These are phyloP conservation scores for Brettanomyces nanus DNA, from an alignment of 805 yeast species.

Conservation along the genomic window DNA sequence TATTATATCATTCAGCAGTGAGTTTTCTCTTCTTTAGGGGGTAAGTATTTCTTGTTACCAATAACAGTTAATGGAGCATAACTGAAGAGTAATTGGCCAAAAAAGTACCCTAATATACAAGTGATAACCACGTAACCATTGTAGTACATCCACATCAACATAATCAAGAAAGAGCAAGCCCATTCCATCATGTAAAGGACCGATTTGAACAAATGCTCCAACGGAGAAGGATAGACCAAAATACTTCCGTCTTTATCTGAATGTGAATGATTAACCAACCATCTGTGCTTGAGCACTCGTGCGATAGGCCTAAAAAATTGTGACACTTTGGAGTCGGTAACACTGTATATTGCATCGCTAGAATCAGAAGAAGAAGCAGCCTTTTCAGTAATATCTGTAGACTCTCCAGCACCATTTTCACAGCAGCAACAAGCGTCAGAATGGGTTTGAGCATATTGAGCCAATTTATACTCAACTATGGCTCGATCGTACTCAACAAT, in stretches of 20 bases:
- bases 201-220: slow-evolving; percentile 46
- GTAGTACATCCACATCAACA: slow-evolving; percentile 70
- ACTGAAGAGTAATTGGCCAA: slow-evolving; percentile 46
- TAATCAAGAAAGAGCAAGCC: slow-evolving; percentile 56
- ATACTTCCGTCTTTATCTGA: slow-evolving; percentile 5
- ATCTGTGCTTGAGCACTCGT: slow-evolving; percentile 20
- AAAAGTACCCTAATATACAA: slow-evolving; percentile 52
- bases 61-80: slow-evolving; percentile 20
- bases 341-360: slow-evolving; percentile 6
- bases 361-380: not conserved
- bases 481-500: slow-evolving; percentile 44
- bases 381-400: slow-evolving; percentile 1
- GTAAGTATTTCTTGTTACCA: slow-evolving; percentile 3
- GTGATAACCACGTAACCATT: slow-evolving; percentile 61
- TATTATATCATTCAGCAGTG: not conserved
- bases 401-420: not conserved
- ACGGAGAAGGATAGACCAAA: slow-evolving; percentile 29
- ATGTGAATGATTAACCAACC: slow-evolving; percentile 17
- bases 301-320: slow-evolving; percentile 16
- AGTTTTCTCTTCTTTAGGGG: not conserved
- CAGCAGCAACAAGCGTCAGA: slow-evolving; percentile 4
- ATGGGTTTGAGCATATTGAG: slow-evolving; percentile 3
- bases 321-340: slow-evolving; percentile 1
- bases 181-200: slow-evolving; percentile 48
- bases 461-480: slow-evolving; percentile 18